These are phyloP conservation scores for Ophiocordyceps australis DNA, from an alignment of 2,329 filamentous ascomycete genomes.

Conservation along the genomic window DNA sequence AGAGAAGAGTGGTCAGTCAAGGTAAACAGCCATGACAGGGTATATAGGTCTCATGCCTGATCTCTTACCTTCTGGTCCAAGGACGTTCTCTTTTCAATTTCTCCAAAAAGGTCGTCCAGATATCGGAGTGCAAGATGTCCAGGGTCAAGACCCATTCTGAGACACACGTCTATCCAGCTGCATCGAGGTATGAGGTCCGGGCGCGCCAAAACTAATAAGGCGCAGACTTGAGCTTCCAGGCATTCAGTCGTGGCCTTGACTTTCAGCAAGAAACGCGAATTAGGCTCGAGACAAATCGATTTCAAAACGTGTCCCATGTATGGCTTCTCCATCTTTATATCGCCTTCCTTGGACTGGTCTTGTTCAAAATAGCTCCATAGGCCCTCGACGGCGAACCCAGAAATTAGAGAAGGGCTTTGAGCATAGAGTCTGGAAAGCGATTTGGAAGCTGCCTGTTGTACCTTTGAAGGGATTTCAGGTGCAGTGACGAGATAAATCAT, in stretches of 20 bases:
- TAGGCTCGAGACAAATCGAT: slow-evolving; percentile 42
- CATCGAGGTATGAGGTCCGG: slow-evolving; percentile 58
- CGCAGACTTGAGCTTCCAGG: slow-evolving; percentile 54
- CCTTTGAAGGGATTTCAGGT: slow-evolving; percentile 35
- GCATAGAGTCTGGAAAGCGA: slow-evolving; percentile 49
- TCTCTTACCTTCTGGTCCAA: slow-evolving; percentile 32
- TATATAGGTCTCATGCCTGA: too few relatives aligned
- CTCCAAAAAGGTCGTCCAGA: slow-evolving; percentile 44
- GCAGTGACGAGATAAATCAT: slow-evolving; percentile 65
- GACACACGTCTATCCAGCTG: slow-evolving; percentile 79
- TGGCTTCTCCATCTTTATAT: slow-evolving; percentile 47
- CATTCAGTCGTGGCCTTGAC: slow-evolving; percentile 23
- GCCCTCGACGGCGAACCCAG: slow-evolving; percentile 46
- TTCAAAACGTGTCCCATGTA: slow-evolving; percentile 44
- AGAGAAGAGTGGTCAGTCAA: too few relatives aligned
- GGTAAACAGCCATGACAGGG: too few relatives aligned
- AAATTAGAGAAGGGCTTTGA: slow-evolving; percentile 36
- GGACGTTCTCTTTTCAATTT: slow-evolving; percentile 37
- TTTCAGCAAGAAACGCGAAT: slow-evolving; percentile 25
- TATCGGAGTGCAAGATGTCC: slow-evolving; percentile 53
- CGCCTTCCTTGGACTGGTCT: slow-evolving; percentile 55
- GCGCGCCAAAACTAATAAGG: slow-evolving; percentile 61
- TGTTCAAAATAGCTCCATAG: slow-evolving; percentile 66
- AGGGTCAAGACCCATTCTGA: slow-evolving; percentile 67
- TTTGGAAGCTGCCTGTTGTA: slow-evolving; percentile 44